Evolutionary conservation across 1,284 basidiomycete species (phyloP).

Genomic region (Ustilago bromivora): DNA sequence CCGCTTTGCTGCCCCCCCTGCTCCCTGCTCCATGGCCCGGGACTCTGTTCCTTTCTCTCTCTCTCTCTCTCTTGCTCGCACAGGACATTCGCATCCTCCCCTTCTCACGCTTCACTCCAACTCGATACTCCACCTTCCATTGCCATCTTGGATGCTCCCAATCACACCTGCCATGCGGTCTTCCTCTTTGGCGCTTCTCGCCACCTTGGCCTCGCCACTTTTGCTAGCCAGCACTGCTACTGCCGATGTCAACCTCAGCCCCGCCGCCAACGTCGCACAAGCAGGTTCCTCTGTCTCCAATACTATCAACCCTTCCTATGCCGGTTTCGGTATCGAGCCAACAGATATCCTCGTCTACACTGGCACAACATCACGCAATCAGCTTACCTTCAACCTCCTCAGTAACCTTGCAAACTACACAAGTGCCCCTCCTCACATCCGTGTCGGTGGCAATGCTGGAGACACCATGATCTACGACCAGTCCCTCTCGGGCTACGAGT

Average conservation of each 20-base stretch:
- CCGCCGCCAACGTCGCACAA: constrained; percentile 18
- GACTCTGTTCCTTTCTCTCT: too few relatives aligned
- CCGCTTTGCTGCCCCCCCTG: too few relatives aligned
- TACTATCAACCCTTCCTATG: constrained; percentile 53
- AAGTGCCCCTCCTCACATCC: constrained; percentile 54
- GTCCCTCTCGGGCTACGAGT: constrained; percentile 18
- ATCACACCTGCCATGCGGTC: constrained; percentile 21
- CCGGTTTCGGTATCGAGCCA: constrained; percentile 61
- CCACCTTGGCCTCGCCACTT: constrained; percentile 34
- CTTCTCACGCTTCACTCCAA: background rate
- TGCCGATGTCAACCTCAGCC: constrained; percentile 35
- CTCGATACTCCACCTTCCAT: background rate
- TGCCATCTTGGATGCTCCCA: background rate
- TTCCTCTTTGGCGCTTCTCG: constrained; percentile 34
- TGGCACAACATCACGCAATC: constrained; percentile 40
- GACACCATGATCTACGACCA: constrained; percentile 52
- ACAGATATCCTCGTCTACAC: constrained; percentile 55
- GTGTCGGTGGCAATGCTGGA: constrained; percentile 57
- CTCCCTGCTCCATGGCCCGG: too few relatives aligned
- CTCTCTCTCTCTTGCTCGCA: background rate
- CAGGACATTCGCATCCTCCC: background rate
- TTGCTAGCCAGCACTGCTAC: constrained; percentile 10
- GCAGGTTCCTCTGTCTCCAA: constrained; percentile 46
- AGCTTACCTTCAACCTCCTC: constrained; percentile 55
- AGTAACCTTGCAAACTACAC: constrained; percentile 57